Conservation (phyloP, 371 early-diverging fungal genomes). For the Syncephalastrum monosporum region DNA sequence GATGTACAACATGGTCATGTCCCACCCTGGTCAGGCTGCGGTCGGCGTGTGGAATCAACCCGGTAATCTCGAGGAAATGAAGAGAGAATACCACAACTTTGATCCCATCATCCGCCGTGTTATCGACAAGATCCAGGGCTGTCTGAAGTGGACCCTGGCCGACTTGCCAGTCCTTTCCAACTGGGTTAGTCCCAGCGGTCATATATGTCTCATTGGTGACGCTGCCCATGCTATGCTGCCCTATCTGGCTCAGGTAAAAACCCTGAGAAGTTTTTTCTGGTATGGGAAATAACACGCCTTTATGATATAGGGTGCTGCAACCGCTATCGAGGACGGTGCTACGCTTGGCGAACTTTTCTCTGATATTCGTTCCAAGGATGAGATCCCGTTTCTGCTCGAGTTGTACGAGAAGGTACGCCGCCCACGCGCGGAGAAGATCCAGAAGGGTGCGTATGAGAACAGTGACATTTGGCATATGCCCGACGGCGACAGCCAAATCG, state of each 20-base stretch:
- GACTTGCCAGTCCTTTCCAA: constrained; percentile 23
- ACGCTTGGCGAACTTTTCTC: constrained; percentile 26
- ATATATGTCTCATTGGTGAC: constrained; percentile 22
- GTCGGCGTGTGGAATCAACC: constrained; percentile 27
- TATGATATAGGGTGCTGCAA: constrained; percentile 20
- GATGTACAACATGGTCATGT: constrained; percentile 30
- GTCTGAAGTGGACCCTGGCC: constrained; percentile 32
- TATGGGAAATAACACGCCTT: background rate
- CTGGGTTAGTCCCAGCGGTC: constrained; percentile 29
- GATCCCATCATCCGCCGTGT: constrained; percentile 25
- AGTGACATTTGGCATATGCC: constrained; percentile 32
- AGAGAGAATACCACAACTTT: constrained; percentile 20
- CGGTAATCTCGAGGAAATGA: constrained; percentile 29
- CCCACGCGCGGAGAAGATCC: constrained; percentile 25
- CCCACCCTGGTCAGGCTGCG: constrained; percentile 23
- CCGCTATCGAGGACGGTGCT: constrained; percentile 30
- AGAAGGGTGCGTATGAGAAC: constrained; percentile 27
- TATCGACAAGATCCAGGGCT: constrained; percentile 16
- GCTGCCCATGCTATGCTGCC: constrained; percentile 35
- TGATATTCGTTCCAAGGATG: constrained; percentile 17
- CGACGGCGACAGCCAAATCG: constrained; percentile 23
- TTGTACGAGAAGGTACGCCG: constrained; percentile 27
- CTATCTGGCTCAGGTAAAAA: constrained; percentile 22
- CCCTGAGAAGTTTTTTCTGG: background rate
- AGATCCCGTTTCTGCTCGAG: constrained; percentile 16